Conservation (phyloP, 768 basidiomycete species). For the Mycena olivaceomarginata region DNA sequence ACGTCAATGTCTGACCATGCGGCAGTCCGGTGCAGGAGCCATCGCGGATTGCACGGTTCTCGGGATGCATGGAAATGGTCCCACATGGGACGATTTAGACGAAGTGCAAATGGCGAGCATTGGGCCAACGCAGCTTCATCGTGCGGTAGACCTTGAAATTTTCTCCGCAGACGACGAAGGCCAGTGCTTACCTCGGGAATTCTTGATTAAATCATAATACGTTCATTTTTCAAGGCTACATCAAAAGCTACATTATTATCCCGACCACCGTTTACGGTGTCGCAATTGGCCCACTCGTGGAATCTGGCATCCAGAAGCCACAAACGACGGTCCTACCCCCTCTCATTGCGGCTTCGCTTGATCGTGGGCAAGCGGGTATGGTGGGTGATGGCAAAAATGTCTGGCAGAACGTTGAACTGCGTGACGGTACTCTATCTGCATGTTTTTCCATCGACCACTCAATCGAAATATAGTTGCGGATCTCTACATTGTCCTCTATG, state of each 20-base stretch:
- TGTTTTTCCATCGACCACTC: background rate
- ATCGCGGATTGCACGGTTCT: constrained; percentile 37
- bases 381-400: constrained; percentile 37
- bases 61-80: constrained; percentile 46
- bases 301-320: constrained; percentile 47
- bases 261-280: constrained; percentile 49
- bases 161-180: constrained; percentile 58
- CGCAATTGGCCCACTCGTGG: constrained; percentile 35
- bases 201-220: too few relatives aligned
- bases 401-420: constrained; percentile 34
- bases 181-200: constrained; percentile 20
- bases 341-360: constrained; percentile 24
- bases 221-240: constrained; percentile 37
- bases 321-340: constrained; percentile 13
- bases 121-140: constrained; percentile 51
- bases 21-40: background rate
- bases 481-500: constrained; percentile 43
- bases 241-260: constrained; percentile 53
- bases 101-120: constrained; percentile 51
- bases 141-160: constrained; percentile 56
- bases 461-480: constrained; percentile 39
- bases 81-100: constrained; percentile 55
- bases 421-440: constrained; percentile 24
- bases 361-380: constrained; percentile 29
- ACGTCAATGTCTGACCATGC: too few relatives aligned